Percentiles rank a stretch among this genome's conserved stretches.
Conservation (phyloP, 805 yeast species). For the Metahyphopichia silvanorum region DNA sequence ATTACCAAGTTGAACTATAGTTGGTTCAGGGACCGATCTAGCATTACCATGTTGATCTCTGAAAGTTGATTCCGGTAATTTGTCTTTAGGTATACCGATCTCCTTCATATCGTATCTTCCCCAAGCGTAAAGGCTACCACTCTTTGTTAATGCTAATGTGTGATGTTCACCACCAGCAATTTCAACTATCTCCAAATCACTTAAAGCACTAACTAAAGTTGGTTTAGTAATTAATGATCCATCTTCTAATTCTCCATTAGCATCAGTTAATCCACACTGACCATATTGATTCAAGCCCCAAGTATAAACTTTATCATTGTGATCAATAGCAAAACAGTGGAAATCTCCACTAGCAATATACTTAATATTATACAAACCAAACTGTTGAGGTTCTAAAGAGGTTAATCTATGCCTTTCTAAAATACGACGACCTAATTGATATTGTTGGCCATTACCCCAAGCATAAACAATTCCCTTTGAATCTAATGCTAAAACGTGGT, state of each 20-base stretch:
- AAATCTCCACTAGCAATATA: constrained; percentile 91
- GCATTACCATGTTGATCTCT: constrained; percentile 77
- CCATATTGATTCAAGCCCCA: constrained; percentile 99
- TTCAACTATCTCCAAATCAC: constrained; percentile 51
- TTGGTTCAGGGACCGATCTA: constrained; percentile 84
- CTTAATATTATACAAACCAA: constrained; percentile 76
- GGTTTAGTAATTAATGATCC: constrained; percentile 81
- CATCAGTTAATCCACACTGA: constrained; percentile 73
- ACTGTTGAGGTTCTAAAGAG: constrained; percentile 75
- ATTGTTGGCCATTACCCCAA: constrained; percentile 97
- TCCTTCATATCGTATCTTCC: constrained; percentile 95
- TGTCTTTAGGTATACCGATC: constrained; percentile 68
- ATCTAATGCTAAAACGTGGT: constrained; percentile 83
- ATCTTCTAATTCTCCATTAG: constrained; percentile 72
- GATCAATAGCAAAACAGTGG: constrained; percentile 89
- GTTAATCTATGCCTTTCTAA: constrained; percentile 72
- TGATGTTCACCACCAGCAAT: constrained; percentile 97
- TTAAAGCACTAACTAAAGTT: constrained; percentile 63
- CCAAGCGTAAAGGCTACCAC: constrained; percentile 76
- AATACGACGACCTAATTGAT: constrained; percentile 85
- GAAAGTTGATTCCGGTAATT: constrained; percentile 70
- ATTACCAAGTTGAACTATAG: constrained; percentile 47
- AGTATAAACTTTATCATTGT: constrained; percentile 64
- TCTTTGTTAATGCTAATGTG: constrained; percentile 66
- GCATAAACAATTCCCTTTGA: constrained; percentile 83